phyloP scores from a whole-genome alignment of 1,139 yeast genomes.

The Kodamaea anthophila region DNA sequence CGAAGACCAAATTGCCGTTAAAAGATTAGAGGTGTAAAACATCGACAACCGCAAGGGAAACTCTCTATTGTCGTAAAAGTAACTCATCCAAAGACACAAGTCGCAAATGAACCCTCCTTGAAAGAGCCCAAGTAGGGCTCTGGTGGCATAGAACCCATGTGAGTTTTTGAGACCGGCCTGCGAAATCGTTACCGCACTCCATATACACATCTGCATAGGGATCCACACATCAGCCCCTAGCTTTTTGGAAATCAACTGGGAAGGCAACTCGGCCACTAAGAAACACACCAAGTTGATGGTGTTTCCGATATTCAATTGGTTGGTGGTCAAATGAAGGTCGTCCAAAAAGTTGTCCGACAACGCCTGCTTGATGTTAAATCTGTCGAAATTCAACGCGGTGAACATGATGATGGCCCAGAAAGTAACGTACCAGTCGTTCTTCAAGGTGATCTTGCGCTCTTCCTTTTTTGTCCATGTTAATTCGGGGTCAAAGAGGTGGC shows the following conservation, averaged over 20 bases:
- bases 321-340: slow-evolving; percentile 38
- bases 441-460: slow-evolving; percentile 33
- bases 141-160: slow-evolving; percentile 20
- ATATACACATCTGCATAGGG: slow-evolving; percentile 43
- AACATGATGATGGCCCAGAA: slow-evolving; percentile 46
- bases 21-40: slow-evolving; percentile 22
- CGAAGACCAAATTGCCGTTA: slow-evolving; percentile 17
- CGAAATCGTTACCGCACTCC: slow-evolving; percentile 46
- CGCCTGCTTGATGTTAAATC: slow-evolving; percentile 47
- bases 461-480: slow-evolving; percentile 41
- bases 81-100: slow-evolving; percentile 26
- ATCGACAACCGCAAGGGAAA: slow-evolving; percentile 22
- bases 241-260: slow-evolving; percentile 46
- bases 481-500: slow-evolving; percentile 38
- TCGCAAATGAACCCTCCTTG: slow-evolving; percentile 30
- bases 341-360: slow-evolving; percentile 42
- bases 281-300: slow-evolving; percentile 42
- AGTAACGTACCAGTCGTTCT: slow-evolving; percentile 41
- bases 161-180: slow-evolving; percentile 35
- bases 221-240: slow-evolving; percentile 51
- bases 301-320: slow-evolving; percentile 44
- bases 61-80: slow-evolving; percentile 22
- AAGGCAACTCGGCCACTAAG: slow-evolving; percentile 48
- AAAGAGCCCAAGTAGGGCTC: slow-evolving; percentile 24
- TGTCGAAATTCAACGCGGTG: slow-evolving; percentile 45